A percentile compares a stretch with the other conserved stretches of the same genome.
phyloP scores from a whole-genome alignment of 2,329 filamentous ascomycete genomes.

The Phaeophleospora eucalypticola region DNA sequence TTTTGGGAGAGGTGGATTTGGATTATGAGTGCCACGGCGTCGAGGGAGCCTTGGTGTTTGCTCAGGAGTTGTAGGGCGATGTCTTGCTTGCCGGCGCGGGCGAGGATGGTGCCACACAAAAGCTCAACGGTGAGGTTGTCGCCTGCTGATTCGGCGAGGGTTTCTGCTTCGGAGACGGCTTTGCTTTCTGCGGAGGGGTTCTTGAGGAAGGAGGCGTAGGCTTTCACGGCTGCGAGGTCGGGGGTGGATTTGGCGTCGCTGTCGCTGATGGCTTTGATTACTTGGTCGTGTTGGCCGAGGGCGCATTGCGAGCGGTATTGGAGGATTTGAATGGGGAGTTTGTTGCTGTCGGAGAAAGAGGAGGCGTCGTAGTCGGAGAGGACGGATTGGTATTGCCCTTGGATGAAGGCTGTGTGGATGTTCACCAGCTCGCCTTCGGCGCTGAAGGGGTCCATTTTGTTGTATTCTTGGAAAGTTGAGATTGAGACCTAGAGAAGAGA shows the following conservation, averaged over 20 bases:
- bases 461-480: not conserved
- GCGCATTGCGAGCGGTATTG: conserved; percentile 79
- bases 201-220: conserved; percentile 61
- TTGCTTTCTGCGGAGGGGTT: conserved; percentile 29
- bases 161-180: conserved; percentile 58
- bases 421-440: conserved; percentile 64
- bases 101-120: conserved; percentile 74
- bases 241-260: conserved; percentile 56
- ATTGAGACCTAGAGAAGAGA: not conserved
- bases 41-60: conserved; percentile 76
- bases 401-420: conserved; percentile 63
- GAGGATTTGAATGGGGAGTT: conserved; percentile 70
- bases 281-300: conserved; percentile 70
- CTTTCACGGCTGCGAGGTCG: conserved; percentile 71
- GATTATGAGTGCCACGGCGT: conserved; percentile 77
- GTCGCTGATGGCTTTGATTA: conserved; percentile 63
- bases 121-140: conserved; percentile 82
- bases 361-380: conserved; percentile 74
- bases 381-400: conserved; percentile 81
- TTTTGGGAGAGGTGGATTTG: conserved; percentile 93
- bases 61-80: conserved; percentile 75
- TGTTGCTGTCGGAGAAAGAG: conserved; percentile 73
- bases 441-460: conserved; percentile 59
- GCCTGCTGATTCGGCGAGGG: conserved; percentile 59
- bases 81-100: conserved; percentile 75